Evolutionary conservation across 169 alveolate genomes (phyloP), one percentile per base, ranked within the genome.

Genomic region (Babesia bovis): DNA sequence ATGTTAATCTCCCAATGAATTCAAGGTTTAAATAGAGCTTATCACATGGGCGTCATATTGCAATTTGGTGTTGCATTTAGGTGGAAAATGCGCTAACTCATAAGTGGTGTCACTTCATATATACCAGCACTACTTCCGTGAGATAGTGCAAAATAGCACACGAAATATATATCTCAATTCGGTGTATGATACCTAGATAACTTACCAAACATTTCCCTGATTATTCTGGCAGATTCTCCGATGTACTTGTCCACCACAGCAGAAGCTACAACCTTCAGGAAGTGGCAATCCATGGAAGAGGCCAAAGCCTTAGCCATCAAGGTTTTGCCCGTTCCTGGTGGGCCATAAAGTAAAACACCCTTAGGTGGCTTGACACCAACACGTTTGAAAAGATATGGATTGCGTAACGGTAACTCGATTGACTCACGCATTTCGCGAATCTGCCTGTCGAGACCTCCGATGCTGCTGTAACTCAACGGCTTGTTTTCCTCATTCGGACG

Each of bases 311-410:
- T 92, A 5, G 99, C 99, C 45, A 97, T 84, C 12, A 97, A 88
- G 21, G 99, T 98, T 85, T 98, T 97, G 7, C 99, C 99, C 19
- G 99, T 98, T 19, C 99, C 99, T 33, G 99, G 99, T 23, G 99
- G 99, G 3, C 99, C 99, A 75, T 98, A 98, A 74, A 98, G 92
- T 36, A 98, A 92, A 6, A 93, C 98, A 41, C 98, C 99, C 73
- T 97, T 98, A 15, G 99, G 99, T n/a, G 99, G 96, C 78, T 97
- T 96, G 44, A 98, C 97, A 33, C 99, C 99, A 9, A 98, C 99
- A 67, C 99, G 91, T 68, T 91, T 89, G 87, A 96, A 98, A 13
- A 96, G 90, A 82, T 95, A 99, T 2, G 99, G 99, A 83, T 97
- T 97, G 19, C 98, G 95, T 33, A 97, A 87, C 2, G 99, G 99